Conservation (phyloP, 805 yeast genomes). For the Yamadazyma phyllophila region DNA sequence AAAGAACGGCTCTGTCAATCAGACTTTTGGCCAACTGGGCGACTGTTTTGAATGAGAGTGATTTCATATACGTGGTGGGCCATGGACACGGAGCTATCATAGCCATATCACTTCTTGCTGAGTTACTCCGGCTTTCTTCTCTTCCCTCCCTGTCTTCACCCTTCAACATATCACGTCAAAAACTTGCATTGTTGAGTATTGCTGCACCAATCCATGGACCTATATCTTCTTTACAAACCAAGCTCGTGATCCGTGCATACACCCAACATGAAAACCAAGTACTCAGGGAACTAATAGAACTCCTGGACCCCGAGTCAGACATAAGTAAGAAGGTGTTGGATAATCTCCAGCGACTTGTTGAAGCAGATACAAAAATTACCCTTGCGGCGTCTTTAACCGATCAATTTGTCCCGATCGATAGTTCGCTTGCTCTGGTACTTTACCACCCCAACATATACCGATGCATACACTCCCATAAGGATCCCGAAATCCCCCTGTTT, state of each 20-base stretch:
- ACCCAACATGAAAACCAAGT: constrained; percentile 34
- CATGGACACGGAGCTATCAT: constrained; percentile 36
- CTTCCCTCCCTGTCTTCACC: background rate
- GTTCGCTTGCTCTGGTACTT: constrained; percentile 27
- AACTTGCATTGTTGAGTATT: constrained; percentile 35
- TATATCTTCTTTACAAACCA: constrained; percentile 28
- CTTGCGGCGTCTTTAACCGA: constrained; percentile 33
- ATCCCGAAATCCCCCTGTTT: constrained; percentile 26
- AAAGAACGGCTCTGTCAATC: constrained; percentile 25
- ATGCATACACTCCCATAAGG: constrained; percentile 20
- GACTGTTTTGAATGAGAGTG: constrained; percentile 24
- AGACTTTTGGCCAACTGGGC: constrained; percentile 34
- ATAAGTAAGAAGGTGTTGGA: constrained; percentile 18
- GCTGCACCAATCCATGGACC: constrained; percentile 37
- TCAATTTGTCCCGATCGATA: constrained; percentile 35
- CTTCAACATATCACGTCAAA: constrained; percentile 13
- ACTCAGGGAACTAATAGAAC: constrained; percentile 34
- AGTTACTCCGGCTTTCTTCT: constrained; percentile 13
- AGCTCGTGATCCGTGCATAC: constrained; percentile 38
- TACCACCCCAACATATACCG: constrained; percentile 40
- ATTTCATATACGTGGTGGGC: constrained; percentile 31
- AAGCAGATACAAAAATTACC: constrained; percentile 33
- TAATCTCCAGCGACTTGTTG: constrained; percentile 21
- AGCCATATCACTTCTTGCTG: constrained; percentile 27
- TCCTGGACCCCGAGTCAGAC: constrained; percentile 22